phyloP scores from a whole-genome alignment of 805 yeast genomes.

The Kazachstania viticola region DNA sequence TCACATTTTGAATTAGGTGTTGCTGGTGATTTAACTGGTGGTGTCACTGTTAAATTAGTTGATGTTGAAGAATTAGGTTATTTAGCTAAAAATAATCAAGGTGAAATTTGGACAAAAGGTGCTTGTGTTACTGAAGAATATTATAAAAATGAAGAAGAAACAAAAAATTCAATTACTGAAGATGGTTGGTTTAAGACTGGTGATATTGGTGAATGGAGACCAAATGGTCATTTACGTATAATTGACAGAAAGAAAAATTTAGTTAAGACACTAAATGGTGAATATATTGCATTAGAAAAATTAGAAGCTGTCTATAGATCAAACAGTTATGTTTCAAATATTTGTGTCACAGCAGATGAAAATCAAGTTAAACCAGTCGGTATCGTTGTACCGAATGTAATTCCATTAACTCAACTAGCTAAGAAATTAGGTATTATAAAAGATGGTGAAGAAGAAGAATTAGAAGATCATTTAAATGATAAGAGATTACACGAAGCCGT shows the following conservation, averaged over 20 bases:
- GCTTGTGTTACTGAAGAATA: slow-evolving; percentile 63
- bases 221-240: slow-evolving; percentile 65
- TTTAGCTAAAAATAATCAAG: slow-evolving; percentile 80
- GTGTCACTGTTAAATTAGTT: slow-evolving; percentile 76
- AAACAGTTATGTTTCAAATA: slow-evolving; percentile 58
- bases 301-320: slow-evolving; percentile 87
- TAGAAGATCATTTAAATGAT: slow-evolving; percentile 42
- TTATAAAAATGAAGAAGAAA: slow-evolving; percentile 74
- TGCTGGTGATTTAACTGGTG: slow-evolving; percentile 74
- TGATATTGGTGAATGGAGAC: slow-evolving; percentile 90
- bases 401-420: slow-evolving; percentile 48
- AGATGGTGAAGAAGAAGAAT: slow-evolving; percentile 29
- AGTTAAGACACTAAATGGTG: slow-evolving; percentile 93
- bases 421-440: slow-evolving; percentile 39
- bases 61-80: slow-evolving; percentile 91
- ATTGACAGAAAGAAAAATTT: slow-evolving; percentile 93
- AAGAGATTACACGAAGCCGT: slow-evolving; percentile 44
- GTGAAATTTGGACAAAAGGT: slow-evolving; percentile 81
- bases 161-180: slow-evolving; percentile 58
- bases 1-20: slow-evolving; percentile 57
- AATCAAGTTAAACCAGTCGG: slow-evolving; percentile 85
- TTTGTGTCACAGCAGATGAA: slow-evolving; percentile 90
- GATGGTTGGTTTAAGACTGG: slow-evolving; percentile 96
- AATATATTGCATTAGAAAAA: slow-evolving; percentile 93
- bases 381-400: slow-evolving; percentile 73